Percentiles rank a stretch among this genome's conserved stretches.
Evolutionary conservation across 345 rosid genomes (phyloP).

Genomic region (Eucalyptus curtisii): DNA sequence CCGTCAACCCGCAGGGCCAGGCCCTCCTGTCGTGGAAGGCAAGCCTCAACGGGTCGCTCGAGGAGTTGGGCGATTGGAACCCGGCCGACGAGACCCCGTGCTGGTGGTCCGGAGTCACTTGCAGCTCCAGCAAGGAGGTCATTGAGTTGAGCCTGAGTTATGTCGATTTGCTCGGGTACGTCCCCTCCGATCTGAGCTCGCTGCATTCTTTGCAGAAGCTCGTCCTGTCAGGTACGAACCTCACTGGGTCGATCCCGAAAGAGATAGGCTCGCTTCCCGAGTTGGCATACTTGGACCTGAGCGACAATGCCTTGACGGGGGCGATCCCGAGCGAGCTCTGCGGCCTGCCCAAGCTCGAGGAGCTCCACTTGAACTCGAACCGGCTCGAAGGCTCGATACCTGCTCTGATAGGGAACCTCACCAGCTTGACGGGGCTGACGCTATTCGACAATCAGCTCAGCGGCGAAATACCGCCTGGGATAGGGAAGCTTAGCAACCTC

Average conservation of each 20-base stretch:
- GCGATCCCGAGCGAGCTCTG: constrained; percentile 58
- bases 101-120: constrained; percentile 36
- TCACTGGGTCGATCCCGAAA: constrained; percentile 55
- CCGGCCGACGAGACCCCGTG: constrained; percentile 28
- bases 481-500: constrained; percentile 47
- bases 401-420: constrained; percentile 41
- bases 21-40: constrained; percentile 50
- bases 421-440: constrained; percentile 27
- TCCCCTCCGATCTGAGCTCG: constrained; percentile 33
- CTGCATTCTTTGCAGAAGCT: constrained; percentile 31
- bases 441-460: constrained; percentile 64
- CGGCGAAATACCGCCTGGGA: constrained; percentile 45
- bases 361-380: constrained; percentile 56
- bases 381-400: constrained; percentile 58
- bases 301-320: constrained; percentile 61
- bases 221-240: constrained; percentile 40
- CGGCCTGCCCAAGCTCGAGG: constrained; percentile 30
- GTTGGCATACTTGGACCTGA: constrained; percentile 37
- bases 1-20: constrained; percentile 44
- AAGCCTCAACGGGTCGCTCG: constrained; percentile 20
- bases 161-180: constrained; percentile 31
- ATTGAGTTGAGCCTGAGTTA: constrained; percentile 28
- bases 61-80: constrained; percentile 26
- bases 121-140: constrained; percentile 23
- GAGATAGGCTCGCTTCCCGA: constrained; percentile 27